Evolutionary conservation across 495 filamentous ascomycete species (phyloP), one percentile per base, ranked within the genome.

Genomic region (Rostrohypoxylon terebratum): DNA sequence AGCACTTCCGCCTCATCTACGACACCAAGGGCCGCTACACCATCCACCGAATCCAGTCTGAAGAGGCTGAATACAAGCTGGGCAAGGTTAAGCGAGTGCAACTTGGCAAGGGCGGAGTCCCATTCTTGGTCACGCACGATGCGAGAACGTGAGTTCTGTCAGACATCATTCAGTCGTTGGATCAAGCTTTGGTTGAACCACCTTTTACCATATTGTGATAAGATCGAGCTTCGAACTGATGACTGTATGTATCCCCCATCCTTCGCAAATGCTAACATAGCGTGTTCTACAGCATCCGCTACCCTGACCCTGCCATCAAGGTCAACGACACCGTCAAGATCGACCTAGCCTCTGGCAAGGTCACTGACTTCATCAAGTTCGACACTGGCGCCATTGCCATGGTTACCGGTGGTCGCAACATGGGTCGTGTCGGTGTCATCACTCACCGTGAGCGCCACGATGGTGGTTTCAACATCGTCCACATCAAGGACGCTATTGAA

Each of bases 91-190:
- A 97, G 92, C 89, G 94, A 76, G 96, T 98, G 47, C 96, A 99
- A 88, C 90, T 99, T 78, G 96, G 96, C 89, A 93, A 93, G 84
- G 96, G 96, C 86, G 96, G 95, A 86, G 96, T 99, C 89, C 96
- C 96, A 93, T 98, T 97, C 93, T 97, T 98, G 92, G 96, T 98
- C 92, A 98, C 96, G 93, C 96, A 98, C 90, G 96, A 99, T 93
- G 96, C 96, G 86, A 90, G 96, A 93, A 99, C 96, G 94, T 98
- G 86, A 96, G 94, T 90, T 89, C 87, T 91, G 85, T 89, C 90
- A 88, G 87, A 91, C 89, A 92, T 94, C 94, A 93, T 91, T 97
- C 94, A 97, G 94, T 90, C 94, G 94, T 97, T 96, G 93, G 94
- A 94, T 92, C 93, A 96, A 94, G 91, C 87, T 95, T 94, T 94